These are phyloP conservation scores for Aspergillus haitiensis DNA, from an alignment of 495 filamentous ascomycete genomes.

Conservation along the genomic window DNA sequence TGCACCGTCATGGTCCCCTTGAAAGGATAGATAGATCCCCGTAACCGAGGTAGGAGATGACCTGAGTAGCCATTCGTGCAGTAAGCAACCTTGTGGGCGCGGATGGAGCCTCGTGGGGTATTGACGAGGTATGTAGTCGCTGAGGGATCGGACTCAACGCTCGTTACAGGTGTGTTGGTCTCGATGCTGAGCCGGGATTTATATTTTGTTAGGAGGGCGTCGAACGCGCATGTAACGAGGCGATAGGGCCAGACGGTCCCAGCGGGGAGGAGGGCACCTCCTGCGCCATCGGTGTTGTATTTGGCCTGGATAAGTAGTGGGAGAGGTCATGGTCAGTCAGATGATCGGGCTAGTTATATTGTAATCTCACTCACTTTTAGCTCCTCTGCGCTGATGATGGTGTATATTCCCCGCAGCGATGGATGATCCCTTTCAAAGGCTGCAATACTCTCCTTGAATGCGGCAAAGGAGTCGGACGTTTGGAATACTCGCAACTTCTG, in stretches of 20 bases:
- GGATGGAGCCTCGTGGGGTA: constrained; percentile 64
- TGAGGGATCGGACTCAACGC: constrained; percentile 20
- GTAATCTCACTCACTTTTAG: constrained; percentile 14
- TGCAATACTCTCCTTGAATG: constrained; percentile 29
- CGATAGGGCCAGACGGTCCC: constrained; percentile 79
- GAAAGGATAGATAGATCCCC: constrained; percentile 73
- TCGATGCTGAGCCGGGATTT: constrained; percentile 67
- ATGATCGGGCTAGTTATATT: too few relatives aligned
- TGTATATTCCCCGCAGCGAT: constrained; percentile 31
- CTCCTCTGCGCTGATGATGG: constrained; percentile 26
- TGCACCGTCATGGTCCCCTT: constrained; percentile 73
- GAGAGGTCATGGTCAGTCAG: neutral
- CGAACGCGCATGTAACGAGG: constrained; percentile 65
- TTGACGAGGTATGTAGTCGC: constrained; percentile 38
- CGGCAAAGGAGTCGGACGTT: constrained; percentile 24
- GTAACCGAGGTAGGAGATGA: constrained; percentile 65
- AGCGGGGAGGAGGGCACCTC: constrained; percentile 47
- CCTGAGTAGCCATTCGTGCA: constrained; percentile 81
- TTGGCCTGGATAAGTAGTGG: constrained; percentile 5
- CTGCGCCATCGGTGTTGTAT: constrained; percentile 47
- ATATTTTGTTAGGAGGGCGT: constrained; percentile 49
- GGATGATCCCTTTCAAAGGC: constrained; percentile 32
- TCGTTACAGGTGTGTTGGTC: constrained; percentile 67
- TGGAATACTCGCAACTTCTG: constrained; percentile 36
- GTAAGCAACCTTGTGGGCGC: constrained; percentile 60